phyloP scores from a whole-genome alignment of 2,329 filamentous ascomycete species.

The Sporothrix curviconia region DNA sequence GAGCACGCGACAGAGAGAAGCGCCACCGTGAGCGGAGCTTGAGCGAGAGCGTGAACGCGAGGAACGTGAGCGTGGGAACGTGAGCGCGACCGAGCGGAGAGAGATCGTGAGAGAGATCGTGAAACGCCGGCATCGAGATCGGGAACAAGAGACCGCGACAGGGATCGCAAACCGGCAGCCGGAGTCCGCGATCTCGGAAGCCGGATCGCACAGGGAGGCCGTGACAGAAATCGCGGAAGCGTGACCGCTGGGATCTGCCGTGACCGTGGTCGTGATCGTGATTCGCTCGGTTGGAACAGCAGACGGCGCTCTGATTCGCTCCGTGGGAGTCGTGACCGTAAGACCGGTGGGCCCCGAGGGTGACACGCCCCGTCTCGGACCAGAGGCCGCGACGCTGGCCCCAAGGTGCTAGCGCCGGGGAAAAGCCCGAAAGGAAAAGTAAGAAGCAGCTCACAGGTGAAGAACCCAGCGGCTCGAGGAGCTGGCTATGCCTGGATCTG shows the following conservation, averaged over 20 bases:
- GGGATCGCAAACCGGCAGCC: conserved; percentile 23
- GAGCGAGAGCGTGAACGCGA: conserved; percentile 34
- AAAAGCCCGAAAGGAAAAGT: conserved; percentile 38
- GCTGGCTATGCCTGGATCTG: conserved; percentile 51
- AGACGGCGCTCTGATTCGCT: conserved; percentile 46
- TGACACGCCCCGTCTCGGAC: too few species aligned
- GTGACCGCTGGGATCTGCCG: too few species aligned
- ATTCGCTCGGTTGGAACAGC: conserved; percentile 43
- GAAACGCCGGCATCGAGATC: too few species aligned
- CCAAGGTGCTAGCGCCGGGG: conserved; percentile 30
- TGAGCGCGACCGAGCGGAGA: conserved; percentile 23
- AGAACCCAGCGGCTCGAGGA: conserved; percentile 50
- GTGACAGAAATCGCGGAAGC: conserved; percentile 21
- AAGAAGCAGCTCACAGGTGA: conserved; percentile 53
- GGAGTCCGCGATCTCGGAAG: too few species aligned
- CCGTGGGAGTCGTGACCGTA: conserved; percentile 37
- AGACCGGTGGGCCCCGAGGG: conserved; percentile 37
- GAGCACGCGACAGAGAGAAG: conserved; percentile 35
- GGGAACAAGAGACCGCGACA: conserved; percentile 25
- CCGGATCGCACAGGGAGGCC: not conserved
- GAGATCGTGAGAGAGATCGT: conserved; percentile 27
- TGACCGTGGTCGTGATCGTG: conserved; percentile 20
- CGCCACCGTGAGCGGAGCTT: conserved; percentile 43
- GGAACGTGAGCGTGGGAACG: conserved; percentile 29
- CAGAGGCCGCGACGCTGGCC: too few species aligned